Percentiles rank a stretch among this genome's conserved stretches.
Evolutionary conservation across 495 filamentous ascomycete species (phyloP).

Genomic region (Ascodesmis nigricans): DNA sequence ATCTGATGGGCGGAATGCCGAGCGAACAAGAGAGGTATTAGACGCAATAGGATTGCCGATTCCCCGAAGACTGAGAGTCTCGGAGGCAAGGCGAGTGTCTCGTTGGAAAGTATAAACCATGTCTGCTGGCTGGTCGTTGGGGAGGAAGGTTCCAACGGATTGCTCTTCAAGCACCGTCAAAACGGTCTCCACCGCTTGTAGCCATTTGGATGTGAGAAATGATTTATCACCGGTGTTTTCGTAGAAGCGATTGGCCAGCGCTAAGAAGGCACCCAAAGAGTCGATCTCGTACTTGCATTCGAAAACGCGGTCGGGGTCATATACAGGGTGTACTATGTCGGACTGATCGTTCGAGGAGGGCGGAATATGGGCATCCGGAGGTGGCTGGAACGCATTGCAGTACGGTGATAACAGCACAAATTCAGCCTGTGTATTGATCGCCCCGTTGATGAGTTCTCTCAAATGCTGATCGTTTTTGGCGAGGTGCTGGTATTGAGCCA

Average conservation of each 20-base stretch:
- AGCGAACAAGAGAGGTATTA: constrained; percentile 67
- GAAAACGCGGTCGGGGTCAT: constrained; percentile 66
- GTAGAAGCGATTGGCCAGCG: constrained; percentile 67
- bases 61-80: constrained; percentile 65
- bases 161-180: constrained; percentile 56
- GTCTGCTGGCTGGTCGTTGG: constrained; percentile 40
- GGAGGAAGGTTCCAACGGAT: constrained; percentile 54
- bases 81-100: constrained; percentile 57
- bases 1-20: constrained; percentile 88
- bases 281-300: constrained; percentile 99
- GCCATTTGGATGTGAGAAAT: constrained; percentile 63
- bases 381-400: constrained; percentile 96
- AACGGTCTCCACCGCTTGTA: constrained; percentile 50
- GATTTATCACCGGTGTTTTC: constrained; percentile 52
- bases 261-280: constrained; percentile 78
- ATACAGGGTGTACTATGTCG: constrained; percentile 67
- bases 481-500: constrained; percentile 68
- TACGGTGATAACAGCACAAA: constrained; percentile 76
- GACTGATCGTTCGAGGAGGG: constrained; percentile 51
- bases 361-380: constrained; percentile 50
- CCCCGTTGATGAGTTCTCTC: constrained; percentile 63
- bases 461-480: constrained; percentile 57
- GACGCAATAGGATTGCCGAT: constrained; percentile 76
- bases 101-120: constrained; percentile 61
- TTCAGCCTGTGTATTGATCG: constrained; percentile 68